Evolutionary conservation across 1,284 basidiomycete genomes (phyloP).

Genomic region (Boletus hoseneyae): DNA sequence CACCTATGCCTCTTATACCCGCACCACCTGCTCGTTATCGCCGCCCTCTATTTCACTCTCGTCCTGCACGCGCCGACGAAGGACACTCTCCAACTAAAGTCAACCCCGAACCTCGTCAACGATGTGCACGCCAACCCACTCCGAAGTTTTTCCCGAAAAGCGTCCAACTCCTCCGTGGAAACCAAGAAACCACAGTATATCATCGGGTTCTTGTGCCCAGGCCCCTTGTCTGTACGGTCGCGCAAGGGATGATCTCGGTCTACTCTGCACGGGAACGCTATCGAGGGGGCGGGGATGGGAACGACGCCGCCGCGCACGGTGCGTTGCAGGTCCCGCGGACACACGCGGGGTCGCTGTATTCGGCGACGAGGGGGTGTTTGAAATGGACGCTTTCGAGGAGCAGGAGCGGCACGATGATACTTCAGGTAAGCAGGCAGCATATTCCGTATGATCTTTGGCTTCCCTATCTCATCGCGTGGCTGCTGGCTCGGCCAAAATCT

Average conservation of each 20-base stretch:
- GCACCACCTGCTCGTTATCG: slow-evolving; percentile 58
- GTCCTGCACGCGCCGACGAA: slow-evolving; percentile 54
- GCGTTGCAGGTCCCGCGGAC: slow-evolving; percentile 8
- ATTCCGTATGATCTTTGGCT: slow-evolving; percentile 1
- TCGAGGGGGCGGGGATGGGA: slow-evolving; percentile 51
- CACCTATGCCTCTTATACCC: slow-evolving; percentile 90
- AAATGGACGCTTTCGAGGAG: slow-evolving; percentile 23
- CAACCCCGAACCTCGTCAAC: no score
- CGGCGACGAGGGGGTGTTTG: slow-evolving; percentile 12
- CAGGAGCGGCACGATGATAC: slow-evolving; percentile 20
- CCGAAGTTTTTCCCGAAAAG: slow-evolving; percentile 49
- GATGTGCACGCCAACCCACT: no score
- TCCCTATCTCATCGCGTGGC: slow-evolving; percentile 9
- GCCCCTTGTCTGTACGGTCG: slow-evolving; percentile 78
- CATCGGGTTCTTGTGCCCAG: slow-evolving; percentile 85
- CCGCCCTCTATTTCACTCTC: no score
- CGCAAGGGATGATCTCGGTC: slow-evolving; percentile 79
- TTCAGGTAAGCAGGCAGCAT: slow-evolving; percentile 16
- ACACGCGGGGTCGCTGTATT: slow-evolving; percentile 21
- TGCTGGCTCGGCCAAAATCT: slow-evolving; percentile 19
- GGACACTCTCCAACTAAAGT: slow-evolving; percentile 31
- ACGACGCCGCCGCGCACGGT: slow-evolving; percentile 24
- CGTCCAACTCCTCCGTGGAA: slow-evolving; percentile 21
- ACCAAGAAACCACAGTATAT: slow-evolving; percentile 60
- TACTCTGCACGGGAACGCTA: slow-evolving; percentile 72